Conservation (phyloP, 176 grass and related monocot species). For the Bonia amplexicaulis region DNA sequence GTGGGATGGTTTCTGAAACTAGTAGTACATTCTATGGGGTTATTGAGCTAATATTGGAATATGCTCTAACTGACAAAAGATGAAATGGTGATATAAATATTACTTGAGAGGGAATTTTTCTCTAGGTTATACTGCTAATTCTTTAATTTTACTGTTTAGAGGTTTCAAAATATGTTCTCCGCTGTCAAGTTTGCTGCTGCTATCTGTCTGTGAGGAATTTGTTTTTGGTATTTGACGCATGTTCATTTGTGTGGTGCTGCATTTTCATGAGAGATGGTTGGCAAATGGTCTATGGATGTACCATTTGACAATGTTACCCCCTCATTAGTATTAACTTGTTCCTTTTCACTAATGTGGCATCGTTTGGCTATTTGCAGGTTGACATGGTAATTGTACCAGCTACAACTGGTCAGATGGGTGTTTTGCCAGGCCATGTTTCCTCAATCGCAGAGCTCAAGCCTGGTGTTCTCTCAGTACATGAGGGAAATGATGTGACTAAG, state of each 20-base stretch:
- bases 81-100: not conserved
- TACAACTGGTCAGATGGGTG: slow-evolving; percentile 95
- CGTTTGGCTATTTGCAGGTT: slow-evolving; percentile 49
- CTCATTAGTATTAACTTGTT: not conserved
- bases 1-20: not conserved
- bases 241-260: not conserved
- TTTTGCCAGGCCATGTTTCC: slow-evolving; percentile 90
- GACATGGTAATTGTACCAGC: slow-evolving; percentile 98
- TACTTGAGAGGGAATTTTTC: not conserved
- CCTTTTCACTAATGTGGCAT: not conserved
- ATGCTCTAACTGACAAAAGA: not conserved
- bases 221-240: not conserved
- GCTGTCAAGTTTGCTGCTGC: not conserved
- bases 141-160: not conserved
- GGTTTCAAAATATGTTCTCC: not conserved
- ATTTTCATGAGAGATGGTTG: not conserved
- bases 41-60: not conserved
- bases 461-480: slow-evolving; percentile 86
- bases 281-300: not conserved
- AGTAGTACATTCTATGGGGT: not conserved
- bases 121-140: not conserved
- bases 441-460: slow-evolving; percentile 91
- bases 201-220: not conserved
- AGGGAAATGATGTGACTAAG: slow-evolving; percentile 80
- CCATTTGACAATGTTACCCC: not conserved